Percentiles rank a stretch among this genome's conserved stretches.
These are phyloP conservation scores for Ganoderma sinense DNA, from an alignment of 1,284 basidiomycete genomes.

Conservation along the genomic window DNA sequence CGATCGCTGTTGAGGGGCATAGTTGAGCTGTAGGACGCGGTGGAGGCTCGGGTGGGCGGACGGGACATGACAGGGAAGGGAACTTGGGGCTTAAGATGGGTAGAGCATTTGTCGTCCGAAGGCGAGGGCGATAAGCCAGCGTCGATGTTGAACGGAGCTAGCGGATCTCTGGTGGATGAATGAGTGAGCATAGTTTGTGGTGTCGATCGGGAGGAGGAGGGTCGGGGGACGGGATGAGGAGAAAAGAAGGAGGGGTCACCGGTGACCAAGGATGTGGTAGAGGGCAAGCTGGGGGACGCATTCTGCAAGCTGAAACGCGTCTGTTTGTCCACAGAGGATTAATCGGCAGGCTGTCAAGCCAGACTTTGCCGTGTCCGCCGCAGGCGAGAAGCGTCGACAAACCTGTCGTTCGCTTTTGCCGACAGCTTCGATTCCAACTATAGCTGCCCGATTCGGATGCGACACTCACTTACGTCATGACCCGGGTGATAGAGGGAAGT, in stretches of 20 bases:
- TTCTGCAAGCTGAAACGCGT: background rate
- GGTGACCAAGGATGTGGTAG: conserved; percentile 24
- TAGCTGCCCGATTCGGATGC: conserved; percentile 23
- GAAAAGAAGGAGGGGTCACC: conserved; percentile 30
- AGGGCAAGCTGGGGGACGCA: conserved; percentile 21
- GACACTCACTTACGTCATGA: conserved; percentile 25
- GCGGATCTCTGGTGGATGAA: conserved; percentile 31
- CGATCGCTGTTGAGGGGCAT: conserved; percentile 33
- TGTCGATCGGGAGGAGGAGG: conserved; percentile 1
- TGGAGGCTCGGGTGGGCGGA: conserved; percentile 33
- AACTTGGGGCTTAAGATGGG: conserved; percentile 24
- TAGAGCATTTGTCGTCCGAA: conserved; percentile 29
- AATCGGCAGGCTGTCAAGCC: background rate
- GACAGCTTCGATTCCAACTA: conserved; percentile 31
- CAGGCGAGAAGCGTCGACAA: conserved; percentile 5
- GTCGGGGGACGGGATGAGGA: conserved; percentile 10
- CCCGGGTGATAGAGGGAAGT: conserved; percentile 14
- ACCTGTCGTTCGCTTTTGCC: conserved; percentile 1
- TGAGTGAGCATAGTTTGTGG: conserved; percentile 33
- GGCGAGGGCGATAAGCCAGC: conserved; percentile 24
- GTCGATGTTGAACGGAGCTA: conserved; percentile 23
- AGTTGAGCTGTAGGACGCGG: conserved; percentile 36
- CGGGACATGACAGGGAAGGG: conserved; percentile 32
- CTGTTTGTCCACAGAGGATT: background rate
- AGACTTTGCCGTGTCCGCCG: background rate